phyloP scores from a whole-genome alignment of 2,329 filamentous ascomycete genomes.

The Penicillium sp. region DNA sequence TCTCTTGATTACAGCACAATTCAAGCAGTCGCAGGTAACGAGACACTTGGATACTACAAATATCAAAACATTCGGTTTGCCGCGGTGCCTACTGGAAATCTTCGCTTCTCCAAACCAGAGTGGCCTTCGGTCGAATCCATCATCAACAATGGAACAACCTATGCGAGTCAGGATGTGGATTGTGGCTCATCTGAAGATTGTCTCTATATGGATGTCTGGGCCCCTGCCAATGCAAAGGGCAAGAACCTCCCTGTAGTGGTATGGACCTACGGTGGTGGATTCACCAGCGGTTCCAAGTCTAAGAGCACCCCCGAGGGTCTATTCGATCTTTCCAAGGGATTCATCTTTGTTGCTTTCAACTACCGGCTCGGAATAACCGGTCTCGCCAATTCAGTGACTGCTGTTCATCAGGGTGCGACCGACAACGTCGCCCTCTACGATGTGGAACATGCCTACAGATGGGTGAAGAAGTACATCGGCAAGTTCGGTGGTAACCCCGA shows the following conservation, averaged over 20 bases:
- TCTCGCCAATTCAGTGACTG: slow-evolving; percentile 29
- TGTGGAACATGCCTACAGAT: slow-evolving; percentile 18
- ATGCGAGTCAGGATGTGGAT: slow-evolving; percentile 33
- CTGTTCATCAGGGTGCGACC: slow-evolving; percentile 31
- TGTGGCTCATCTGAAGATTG: slow-evolving; percentile 35
- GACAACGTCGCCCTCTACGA: slow-evolving; percentile 20
- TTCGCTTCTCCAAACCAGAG: slow-evolving; percentile 35
- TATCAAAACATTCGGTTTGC: slow-evolving; percentile 42
- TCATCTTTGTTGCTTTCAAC: slow-evolving; percentile 38
- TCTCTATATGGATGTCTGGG: slow-evolving; percentile 19
- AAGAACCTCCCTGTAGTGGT: slow-evolving; percentile 33
- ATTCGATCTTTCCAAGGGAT: slow-evolving; percentile 31
- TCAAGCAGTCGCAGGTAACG: slow-evolving; percentile 26
- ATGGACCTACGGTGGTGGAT: slow-evolving; percentile 33
- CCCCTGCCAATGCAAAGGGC: slow-evolving; percentile 25
- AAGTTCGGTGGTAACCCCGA: slow-evolving; percentile 21
- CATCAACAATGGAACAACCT: slow-evolving; percentile 34
- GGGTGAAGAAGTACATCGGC: slow-evolving; percentile 20
- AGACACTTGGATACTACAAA: slow-evolving; percentile 27
- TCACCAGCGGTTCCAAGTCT: slow-evolving; percentile 27
- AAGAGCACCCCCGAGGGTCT: slow-evolving; percentile 37
- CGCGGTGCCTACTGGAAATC: slow-evolving; percentile 33
- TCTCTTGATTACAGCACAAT: slow-evolving; percentile 32
- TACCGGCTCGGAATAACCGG: slow-evolving; percentile 38
- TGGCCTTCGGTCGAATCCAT: slow-evolving; percentile 30